Evolutionary conservation across 345 rosid genomes (phyloP).

Genomic region (Eucalyptus sp.): DNA sequence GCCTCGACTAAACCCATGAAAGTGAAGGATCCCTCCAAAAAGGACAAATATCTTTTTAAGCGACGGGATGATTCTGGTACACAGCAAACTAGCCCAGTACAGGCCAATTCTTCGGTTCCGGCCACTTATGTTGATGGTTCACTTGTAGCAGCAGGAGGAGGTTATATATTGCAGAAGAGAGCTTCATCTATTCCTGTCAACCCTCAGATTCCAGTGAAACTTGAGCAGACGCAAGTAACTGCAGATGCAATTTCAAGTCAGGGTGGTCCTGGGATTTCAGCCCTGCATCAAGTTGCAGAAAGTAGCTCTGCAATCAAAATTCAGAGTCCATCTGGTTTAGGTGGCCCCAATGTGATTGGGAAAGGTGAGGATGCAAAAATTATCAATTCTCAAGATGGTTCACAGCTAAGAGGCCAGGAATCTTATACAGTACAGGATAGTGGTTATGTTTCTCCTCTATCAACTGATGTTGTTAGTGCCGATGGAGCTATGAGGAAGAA

Average conservation of each 20-base stretch:
- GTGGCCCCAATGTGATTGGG: conserved; percentile 1
- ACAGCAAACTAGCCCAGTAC: conserved; percentile 21
- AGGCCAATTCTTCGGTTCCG: conserved; percentile 20
- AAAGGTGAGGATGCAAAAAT: conserved; percentile 7
- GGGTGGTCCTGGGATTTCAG: conserved; percentile 10
- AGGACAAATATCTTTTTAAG: conserved; percentile 74
- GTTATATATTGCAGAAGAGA: conserved; percentile 74
- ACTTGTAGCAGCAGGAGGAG: conserved; percentile 24
- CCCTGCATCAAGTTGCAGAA: conserved; percentile 6
- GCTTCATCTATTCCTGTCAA: background rate
- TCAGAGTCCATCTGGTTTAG: background rate
- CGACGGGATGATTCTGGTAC: conserved; percentile 56
- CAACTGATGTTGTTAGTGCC: conserved; percentile 13
- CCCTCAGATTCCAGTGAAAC: conserved; percentile 15
- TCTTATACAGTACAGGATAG: conserved; percentile 16
- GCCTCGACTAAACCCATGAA: conserved; percentile 49
- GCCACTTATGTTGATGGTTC: conserved; percentile 25
- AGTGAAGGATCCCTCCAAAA: conserved; percentile 69
- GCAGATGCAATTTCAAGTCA: conserved; percentile 19
- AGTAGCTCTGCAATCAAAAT: background rate
- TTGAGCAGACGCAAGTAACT: conserved; percentile 21
- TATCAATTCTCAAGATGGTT: conserved; percentile 15
- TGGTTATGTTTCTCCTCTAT: conserved; percentile 8
- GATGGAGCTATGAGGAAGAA: conserved; percentile 45
- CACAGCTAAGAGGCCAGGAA: conserved; percentile 17